These are phyloP conservation scores for Rugonectria rugulosa DNA, from an alignment of 2,329 filamentous ascomycete genomes.

Conservation along the genomic window DNA sequence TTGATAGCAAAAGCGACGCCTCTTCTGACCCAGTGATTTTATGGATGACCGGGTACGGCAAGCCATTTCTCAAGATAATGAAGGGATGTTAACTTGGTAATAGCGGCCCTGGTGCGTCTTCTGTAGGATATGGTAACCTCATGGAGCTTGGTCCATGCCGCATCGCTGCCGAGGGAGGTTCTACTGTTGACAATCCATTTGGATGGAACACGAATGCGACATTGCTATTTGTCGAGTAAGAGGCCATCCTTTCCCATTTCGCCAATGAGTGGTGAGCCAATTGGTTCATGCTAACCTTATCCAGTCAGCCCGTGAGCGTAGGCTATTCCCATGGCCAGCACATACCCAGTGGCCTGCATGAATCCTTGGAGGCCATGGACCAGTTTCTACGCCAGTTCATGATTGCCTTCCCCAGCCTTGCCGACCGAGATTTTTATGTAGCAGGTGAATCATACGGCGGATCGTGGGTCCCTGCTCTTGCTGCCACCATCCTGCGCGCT, in stretches of 20 bases:
- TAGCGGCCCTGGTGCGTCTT: constrained; percentile 14
- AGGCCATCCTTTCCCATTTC: too few relatives aligned
- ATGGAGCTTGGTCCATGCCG: constrained; percentile 18
- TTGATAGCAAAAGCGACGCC: constrained; percentile 12
- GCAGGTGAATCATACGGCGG: constrained; percentile 4
- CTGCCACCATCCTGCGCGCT: not conserved
- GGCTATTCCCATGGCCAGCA: not conserved
- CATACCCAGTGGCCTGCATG: not conserved
- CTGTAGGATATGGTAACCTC: constrained; percentile 3
- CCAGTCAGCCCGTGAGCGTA: not conserved
- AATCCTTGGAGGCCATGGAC: constrained; percentile 10
- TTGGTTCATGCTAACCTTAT: too few relatives aligned
- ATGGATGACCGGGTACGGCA: constrained; percentile 11
- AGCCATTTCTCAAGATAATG: not conserved
- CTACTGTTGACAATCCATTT: constrained; percentile 11
- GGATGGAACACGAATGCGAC: constrained; percentile 16
- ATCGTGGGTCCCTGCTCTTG: not conserved
- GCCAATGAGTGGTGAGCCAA: too few relatives aligned
- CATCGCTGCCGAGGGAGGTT: constrained; percentile 11
- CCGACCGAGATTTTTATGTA: not conserved
- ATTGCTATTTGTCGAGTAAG: constrained; percentile 14
- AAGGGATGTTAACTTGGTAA: not conserved
- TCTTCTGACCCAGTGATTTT: constrained; percentile 8
- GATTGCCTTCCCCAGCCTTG: not conserved
- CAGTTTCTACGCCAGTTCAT: constrained; percentile 10